phyloP scores from a whole-genome alignment of 1,284 basidiomycete species.

The Takashimella koratensis region DNA sequence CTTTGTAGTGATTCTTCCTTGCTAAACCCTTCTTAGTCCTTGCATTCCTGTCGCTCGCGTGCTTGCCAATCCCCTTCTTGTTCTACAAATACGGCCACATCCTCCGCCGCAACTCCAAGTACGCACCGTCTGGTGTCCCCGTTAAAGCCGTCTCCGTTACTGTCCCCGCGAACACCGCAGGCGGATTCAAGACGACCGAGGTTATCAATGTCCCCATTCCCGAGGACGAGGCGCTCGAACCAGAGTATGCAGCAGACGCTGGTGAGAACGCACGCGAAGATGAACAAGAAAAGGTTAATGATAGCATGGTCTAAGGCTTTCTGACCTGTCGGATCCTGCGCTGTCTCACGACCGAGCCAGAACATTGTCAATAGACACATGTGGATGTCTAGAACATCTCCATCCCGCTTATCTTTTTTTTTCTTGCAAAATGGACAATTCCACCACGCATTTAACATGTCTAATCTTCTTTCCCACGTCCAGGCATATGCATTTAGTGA shows the following conservation, averaged over 20 bases:
- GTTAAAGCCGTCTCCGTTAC: neutral
- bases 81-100: conserved; percentile 49
- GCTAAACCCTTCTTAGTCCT: conserved; percentile 59
- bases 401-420: too few relatives aligned
- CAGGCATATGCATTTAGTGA: too few relatives aligned
- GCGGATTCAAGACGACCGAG: conserved; percentile 9
- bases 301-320: too few relatives aligned
- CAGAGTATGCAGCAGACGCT: conserved; percentile 34
- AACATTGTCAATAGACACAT: too few relatives aligned
- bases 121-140: conserved; percentile 16
- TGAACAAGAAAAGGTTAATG: too few relatives aligned
- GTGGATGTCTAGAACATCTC: too few relatives aligned
- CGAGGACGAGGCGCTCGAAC: conserved; percentile 27
- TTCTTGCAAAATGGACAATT: too few relatives aligned
- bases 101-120: conserved; percentile 39
- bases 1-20: conserved; percentile 1
- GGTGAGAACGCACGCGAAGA: conserved; percentile 17
- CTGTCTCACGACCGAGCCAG: too few relatives aligned
- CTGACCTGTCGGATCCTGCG: too few relatives aligned
- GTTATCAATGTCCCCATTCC: neutral
- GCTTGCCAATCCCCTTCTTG: conserved; percentile 57
- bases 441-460: too few relatives aligned
- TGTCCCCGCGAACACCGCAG: conserved; percentile 3
- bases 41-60: conserved; percentile 57
- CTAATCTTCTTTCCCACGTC: too few relatives aligned